phyloP scores from a whole-genome alignment of 2,329 filamentous ascomycete genomes.

The Stagonosporopsis rhizophila region DNA sequence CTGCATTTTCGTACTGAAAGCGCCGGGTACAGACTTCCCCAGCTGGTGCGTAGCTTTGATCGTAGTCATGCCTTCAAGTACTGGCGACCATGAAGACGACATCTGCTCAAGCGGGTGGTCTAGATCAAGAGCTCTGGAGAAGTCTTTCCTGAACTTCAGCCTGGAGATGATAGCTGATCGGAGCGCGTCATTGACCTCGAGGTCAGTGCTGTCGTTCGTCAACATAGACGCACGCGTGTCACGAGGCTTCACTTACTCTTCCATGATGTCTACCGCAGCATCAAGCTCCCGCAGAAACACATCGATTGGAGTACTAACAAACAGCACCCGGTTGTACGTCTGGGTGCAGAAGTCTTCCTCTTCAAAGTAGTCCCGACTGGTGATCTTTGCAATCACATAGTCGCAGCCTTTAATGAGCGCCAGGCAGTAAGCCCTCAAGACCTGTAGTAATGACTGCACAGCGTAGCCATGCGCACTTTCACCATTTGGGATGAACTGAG shows the following conservation, averaged over 20 bases:
- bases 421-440: constrained; percentile 85
- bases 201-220: constrained; percentile 26
- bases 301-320: constrained; percentile 58
- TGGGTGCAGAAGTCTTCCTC: constrained; percentile 98
- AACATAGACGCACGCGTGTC: constrained; percentile 7
- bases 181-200: constrained; percentile 46
- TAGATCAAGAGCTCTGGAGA: constrained; percentile 62
- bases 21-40: constrained; percentile 71
- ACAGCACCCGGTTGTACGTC: constrained; percentile 80
- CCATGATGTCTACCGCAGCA: constrained; percentile 38
- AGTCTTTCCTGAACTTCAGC: constrained; percentile 69
- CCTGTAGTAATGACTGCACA: constrained; percentile 47
- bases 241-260: constrained; percentile 36
- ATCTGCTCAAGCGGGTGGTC: constrained; percentile 40
- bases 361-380: constrained; percentile 90
- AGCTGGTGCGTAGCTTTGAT: constrained; percentile 68
- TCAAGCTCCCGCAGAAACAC: constrained; percentile 45
- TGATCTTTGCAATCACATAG: constrained; percentile 78
- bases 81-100: constrained; percentile 48
- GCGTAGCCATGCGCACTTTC: constrained; percentile 30
- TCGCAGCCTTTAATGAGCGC: constrained; percentile 83
- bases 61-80: constrained; percentile 54
- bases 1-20: constrained; percentile 90
- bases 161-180: constrained; percentile 68
- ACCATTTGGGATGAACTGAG: constrained; percentile 61